Evolutionary conservation across 1,284 basidiomycete species (phyloP), one percentile per base, ranked within the genome.

Genomic region (Macrocystidia cucumis): DNA sequence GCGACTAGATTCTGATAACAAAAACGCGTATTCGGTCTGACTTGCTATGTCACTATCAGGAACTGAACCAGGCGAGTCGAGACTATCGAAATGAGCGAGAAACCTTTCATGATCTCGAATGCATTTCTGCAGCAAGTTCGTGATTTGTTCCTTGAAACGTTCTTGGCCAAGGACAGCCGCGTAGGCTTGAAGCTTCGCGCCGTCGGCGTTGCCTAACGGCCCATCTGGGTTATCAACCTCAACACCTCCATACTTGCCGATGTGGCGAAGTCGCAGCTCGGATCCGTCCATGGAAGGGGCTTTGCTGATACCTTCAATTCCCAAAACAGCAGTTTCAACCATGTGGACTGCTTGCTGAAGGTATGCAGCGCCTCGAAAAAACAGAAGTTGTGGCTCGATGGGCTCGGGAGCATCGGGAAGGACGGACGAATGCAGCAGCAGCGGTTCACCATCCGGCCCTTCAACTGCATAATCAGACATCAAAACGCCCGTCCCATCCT

Each of bases 31-130:
- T 41, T 81, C 78, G 18, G 69, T 68, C 38, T 72, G 67, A 35
- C 63, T 59, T 7, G 72, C 66, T 35, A 80, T 49, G 45, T 80
- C 72, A 6, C 58, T 60, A 11, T 61, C 62, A 1, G 55, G 58
- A 5, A 53, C 45, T 4, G 52, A 52, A 24, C 46, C 49, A 4
- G 52, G 47, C 7, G 53, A 60, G 42, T 78, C 79, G 24, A 84
- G 57, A 4, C 77, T 75, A 54, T 86, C 84, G 49, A 90, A 91
- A 51, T 89, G 82, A 0, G 74, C 56, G 17, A 89, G 66, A 52
- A 89, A 90, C 43, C 73, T 74, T 48, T 89, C 82, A 42, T 87
- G 80, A 50, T 91, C 87, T 9, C 82, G 74, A 44, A 87, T 68
- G 45, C 74, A 74, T 59, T 83, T 88, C 62, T 67, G 72, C 27